Percentiles rank a stretch among this genome's conserved stretches.
Conservation (phyloP, 768 basidiomycete genomes). For the Scleroderma citrinum region DNA sequence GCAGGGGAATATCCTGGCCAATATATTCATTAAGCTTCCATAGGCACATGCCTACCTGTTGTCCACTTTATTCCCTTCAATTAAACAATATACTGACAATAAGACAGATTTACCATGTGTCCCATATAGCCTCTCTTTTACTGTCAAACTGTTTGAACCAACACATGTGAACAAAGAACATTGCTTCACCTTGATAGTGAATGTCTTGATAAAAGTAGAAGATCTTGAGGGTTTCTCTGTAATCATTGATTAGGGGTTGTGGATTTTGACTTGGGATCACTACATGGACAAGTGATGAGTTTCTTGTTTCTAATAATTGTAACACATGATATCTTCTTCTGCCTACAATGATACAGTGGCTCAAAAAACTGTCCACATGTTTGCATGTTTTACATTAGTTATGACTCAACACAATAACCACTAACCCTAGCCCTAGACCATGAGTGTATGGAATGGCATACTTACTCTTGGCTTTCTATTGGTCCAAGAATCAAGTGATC, state of each 20-base stretch:
- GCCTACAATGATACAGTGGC: not conserved
- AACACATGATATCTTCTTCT: slow-evolving; percentile 1
- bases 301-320: no score
- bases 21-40: slow-evolving; percentile 1
- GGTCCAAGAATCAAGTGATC: no score
- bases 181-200: not conserved
- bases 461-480: no score
- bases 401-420: no score
- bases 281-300: no score
- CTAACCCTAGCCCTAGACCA: no score
- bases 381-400: no score
- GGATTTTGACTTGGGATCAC: not conserved
- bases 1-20: not conserved
- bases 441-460: no score
- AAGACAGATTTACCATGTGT: slow-evolving; percentile 1
- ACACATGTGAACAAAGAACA: not conserved
- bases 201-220: slow-evolving; percentile 4
- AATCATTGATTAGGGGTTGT: not conserved
- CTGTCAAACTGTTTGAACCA: not conserved
- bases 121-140: not conserved
- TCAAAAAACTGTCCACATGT: no score
- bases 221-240: not conserved
- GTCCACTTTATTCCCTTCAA: not conserved
- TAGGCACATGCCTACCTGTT: not conserved
- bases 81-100: no score